phyloP scores from a whole-genome alignment of 106 monocot species.

The Allium fistulosum region DNA sequence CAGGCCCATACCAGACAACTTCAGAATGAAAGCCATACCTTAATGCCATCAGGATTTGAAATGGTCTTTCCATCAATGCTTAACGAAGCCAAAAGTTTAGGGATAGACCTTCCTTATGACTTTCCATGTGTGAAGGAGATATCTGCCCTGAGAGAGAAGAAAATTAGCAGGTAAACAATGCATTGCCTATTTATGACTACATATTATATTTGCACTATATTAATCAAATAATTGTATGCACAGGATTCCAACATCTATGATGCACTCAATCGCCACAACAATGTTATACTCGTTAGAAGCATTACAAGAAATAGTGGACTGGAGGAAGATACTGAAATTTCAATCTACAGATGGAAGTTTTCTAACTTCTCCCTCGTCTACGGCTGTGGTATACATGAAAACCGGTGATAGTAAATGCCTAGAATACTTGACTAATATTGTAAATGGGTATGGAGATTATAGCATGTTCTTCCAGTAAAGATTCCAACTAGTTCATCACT shows the following conservation, averaged over 20 bases:
- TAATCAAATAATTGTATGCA: not conserved
- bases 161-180: constrained; percentile 14
- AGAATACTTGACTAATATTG: constrained; percentile 7
- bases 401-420: constrained; percentile 5
- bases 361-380: constrained; percentile 2
- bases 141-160: constrained; percentile 10
- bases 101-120: constrained; percentile 1
- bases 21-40: not conserved
- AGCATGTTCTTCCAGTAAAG: not conserved
- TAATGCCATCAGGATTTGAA: not conserved
- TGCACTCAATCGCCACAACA: constrained; percentile 18
- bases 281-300: constrained; percentile 23
- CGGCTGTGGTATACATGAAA: constrained; percentile 8
- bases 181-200: not conserved
- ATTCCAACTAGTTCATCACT: too few species aligned
- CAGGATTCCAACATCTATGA: constrained; percentile 21
- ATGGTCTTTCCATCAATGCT: constrained; percentile 5
- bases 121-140: constrained; percentile 5
- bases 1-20: not conserved
- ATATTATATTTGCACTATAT: not conserved
- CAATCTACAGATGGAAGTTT: constrained; percentile 5
- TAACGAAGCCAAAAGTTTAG: constrained; percentile 6
- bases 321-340: constrained; percentile 11
- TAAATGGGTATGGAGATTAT: constrained; percentile 7
- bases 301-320: constrained; percentile 12